phyloP scores from a whole-genome alignment of 2,329 filamentous ascomycete genomes.

The Trichophyton mentagrophytes region DNA sequence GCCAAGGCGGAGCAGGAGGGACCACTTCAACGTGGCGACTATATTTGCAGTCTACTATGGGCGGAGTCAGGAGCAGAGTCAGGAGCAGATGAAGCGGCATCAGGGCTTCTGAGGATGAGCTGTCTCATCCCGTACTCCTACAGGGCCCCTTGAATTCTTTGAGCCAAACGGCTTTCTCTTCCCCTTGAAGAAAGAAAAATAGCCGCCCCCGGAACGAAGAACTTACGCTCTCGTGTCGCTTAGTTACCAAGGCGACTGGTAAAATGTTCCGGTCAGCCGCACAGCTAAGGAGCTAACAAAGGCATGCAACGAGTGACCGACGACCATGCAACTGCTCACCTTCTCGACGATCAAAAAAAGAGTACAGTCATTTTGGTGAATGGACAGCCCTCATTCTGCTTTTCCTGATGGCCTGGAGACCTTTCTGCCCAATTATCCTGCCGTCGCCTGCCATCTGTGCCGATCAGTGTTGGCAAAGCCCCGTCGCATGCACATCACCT shows the following conservation, averaged over 20 bases:
- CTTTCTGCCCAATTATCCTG: background rate
- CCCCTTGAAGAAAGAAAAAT: background rate
- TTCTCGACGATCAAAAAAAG: background rate
- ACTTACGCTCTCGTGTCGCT: background rate
- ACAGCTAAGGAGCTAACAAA: background rate
- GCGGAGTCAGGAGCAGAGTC: background rate
- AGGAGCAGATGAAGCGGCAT: background rate
- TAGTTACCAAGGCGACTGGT: background rate
- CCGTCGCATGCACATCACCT: background rate
- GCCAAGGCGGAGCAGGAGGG: background rate
- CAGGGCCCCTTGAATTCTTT: background rate
- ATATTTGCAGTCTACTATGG: background rate
- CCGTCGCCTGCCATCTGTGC: background rate
- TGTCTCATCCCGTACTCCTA: background rate
- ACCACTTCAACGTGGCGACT: background rate
- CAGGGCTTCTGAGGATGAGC: background rate
- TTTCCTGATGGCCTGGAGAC: background rate
- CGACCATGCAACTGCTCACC: too few species aligned
- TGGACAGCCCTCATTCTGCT: background rate
- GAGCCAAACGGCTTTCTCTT: background rate
- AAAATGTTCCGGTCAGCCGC: constrained; percentile 2
- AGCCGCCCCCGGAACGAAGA: background rate
- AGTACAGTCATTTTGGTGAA: background rate
- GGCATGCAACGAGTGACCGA: too few species aligned
- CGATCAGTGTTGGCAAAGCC: background rate